Conservation (phyloP, 352 stramenopile genomes). For the Thraustochytrium striatum region DNA sequence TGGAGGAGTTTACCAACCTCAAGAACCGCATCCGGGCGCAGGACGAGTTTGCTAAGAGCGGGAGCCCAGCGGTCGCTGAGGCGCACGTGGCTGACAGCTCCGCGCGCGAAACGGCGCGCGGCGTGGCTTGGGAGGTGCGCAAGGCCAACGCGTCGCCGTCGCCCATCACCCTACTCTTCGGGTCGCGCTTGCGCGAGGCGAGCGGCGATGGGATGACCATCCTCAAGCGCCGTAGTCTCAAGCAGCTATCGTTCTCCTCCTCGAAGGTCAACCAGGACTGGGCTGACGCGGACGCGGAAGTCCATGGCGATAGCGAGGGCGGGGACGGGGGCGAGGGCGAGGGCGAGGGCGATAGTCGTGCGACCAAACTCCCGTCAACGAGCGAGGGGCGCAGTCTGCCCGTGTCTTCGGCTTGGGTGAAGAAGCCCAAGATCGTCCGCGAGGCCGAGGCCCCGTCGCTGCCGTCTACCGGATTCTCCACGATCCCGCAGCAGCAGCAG, state of each 20-base stretch:
- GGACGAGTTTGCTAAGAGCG: neutral
- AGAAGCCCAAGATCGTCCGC: conserved; percentile 5
- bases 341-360: too few relatives aligned
- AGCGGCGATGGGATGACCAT: neutral
- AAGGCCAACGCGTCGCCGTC: conserved; percentile 46
- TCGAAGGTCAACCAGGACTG: conserved; percentile 13
- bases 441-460: too few relatives aligned
- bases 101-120: neutral
- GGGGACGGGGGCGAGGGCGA: too few relatives aligned
- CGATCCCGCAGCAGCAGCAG: too few relatives aligned
- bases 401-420: conserved; percentile 35
- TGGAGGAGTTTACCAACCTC: conserved; percentile 40
- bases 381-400: too few relatives aligned
- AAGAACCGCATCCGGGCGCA: conserved; percentile 38
- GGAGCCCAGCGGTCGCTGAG: neutral
- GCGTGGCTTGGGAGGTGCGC: conserved; percentile 42
- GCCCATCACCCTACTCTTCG: conserved; percentile 40
- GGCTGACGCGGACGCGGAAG: too few relatives aligned
- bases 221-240: conserved; percentile 21
- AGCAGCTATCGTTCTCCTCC: conserved; percentile 25
- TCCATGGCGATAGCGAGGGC: too few relatives aligned
- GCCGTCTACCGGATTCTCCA: too few relatives aligned
- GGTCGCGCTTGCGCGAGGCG: conserved; percentile 4
- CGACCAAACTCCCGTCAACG: too few relatives aligned
- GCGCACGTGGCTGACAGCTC: neutral